Conservation (phyloP, 768 basidiomycete species). For the Gymnopilus junonius region DNA sequence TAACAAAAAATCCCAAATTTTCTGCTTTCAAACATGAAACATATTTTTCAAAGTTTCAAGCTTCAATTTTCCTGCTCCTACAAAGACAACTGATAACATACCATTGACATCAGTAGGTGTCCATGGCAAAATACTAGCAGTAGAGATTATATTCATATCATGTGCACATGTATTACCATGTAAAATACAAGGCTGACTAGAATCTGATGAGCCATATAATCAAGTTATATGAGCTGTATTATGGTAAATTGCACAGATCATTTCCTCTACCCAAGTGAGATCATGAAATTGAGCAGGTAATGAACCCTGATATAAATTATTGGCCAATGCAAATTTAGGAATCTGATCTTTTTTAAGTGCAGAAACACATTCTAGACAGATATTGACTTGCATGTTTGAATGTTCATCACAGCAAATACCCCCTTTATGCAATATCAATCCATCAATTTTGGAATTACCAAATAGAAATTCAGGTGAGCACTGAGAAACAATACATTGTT, state of each 20-base stretch:
- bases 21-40: slow-evolving; percentile 25
- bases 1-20: slow-evolving; percentile 27
- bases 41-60: slow-evolving; percentile 14
- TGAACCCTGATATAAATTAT: slow-evolving; percentile 24
- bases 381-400: too few species aligned
- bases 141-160: slow-evolving; percentile 35
- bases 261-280: slow-evolving; percentile 34
- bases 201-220: slow-evolving; percentile 28
- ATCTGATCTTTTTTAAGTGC: slow-evolving; percentile 1
- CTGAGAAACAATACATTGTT: neutral
- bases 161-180: slow-evolving; percentile 40
- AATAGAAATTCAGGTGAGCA: too few species aligned
- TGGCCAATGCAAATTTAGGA: slow-evolving; percentile 23
- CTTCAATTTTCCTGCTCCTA: slow-evolving; percentile 27
- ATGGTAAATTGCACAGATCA: slow-evolving; percentile 29
- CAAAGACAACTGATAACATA: slow-evolving; percentile 31
- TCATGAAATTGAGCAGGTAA: slow-evolving; percentile 26
- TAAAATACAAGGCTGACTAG: slow-evolving; percentile 25
- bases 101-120: slow-evolving; percentile 29
- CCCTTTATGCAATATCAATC: too few species aligned
- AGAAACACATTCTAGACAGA: neutral
- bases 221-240: slow-evolving; percentile 30
- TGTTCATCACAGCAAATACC: too few species aligned
- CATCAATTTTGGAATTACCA: too few species aligned
- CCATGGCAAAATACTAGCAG: slow-evolving; percentile 27